Evolutionary conservation across 768 basidiomycete genomes (phyloP).

Genomic region (Pluteus cervinus): DNA sequence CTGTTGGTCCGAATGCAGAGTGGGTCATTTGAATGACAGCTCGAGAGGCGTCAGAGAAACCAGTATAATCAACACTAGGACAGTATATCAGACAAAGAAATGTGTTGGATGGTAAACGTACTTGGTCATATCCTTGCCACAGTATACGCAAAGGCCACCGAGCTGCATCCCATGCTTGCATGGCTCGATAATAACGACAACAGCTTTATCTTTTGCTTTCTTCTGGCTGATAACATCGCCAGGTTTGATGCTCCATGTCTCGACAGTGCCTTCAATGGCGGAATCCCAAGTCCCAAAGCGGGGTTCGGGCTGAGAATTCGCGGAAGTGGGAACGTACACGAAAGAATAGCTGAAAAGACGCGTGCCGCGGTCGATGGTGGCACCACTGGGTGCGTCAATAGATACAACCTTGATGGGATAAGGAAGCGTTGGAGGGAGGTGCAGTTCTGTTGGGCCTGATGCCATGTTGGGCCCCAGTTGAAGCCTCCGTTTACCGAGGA

Average conservation of each 20-base stretch:
- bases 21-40: conserved; percentile 95
- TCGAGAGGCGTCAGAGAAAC: conserved; percentile 79
- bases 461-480: conserved; percentile 36
- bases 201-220: conserved; percentile 53
- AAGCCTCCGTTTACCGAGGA: too few species aligned
- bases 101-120: conserved; percentile 30
- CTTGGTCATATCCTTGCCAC: conserved; percentile 94
- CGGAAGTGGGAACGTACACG: conserved; percentile 42
- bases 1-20: conserved; percentile 84
- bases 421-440: conserved; percentile 71
- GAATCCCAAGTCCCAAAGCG: conserved; percentile 91
- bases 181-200: conserved; percentile 74
- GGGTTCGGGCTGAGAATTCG: conserved; percentile 49
- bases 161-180: conserved; percentile 95
- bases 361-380: conserved; percentile 59
- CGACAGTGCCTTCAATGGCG: conserved; percentile 73
- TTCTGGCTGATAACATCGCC: conserved; percentile 61
- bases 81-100: conserved; percentile 10
- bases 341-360: conserved; percentile 84
- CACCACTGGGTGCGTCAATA: conserved; percentile 43
- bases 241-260: conserved; percentile 60
- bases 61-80: conserved; percentile 72
- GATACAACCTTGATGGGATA: conserved; percentile 83
- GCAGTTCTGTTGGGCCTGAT: conserved; percentile 66
- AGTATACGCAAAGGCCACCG: conserved; percentile 87